A percentile compares a stretch with the other conserved stretches of the same genome.
These are phyloP conservation scores for Calonectria hongkongensis DNA, from an alignment of 2,329 filamentous ascomycete genomes.

Conservation along the genomic window DNA sequence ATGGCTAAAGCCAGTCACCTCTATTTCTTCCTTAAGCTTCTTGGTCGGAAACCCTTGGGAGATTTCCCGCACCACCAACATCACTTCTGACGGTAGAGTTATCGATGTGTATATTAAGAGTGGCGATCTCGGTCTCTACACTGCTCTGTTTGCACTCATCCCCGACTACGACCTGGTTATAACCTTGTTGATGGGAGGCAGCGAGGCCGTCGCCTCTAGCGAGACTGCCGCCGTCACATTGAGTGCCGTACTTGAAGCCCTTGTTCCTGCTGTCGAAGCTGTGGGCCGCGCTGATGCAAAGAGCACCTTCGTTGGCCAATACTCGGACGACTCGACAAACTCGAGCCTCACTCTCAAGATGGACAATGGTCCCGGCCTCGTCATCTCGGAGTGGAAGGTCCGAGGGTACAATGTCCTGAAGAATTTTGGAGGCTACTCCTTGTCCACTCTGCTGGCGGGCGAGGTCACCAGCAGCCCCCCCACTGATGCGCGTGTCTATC, in stretches of 20 bases:
- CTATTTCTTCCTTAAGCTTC: slow-evolving; percentile 61
- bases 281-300: slow-evolving; percentile 62
- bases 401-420: slow-evolving; percentile 63
- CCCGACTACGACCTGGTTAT: slow-evolving; percentile 68
- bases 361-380: slow-evolving; percentile 63
- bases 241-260: slow-evolving; percentile 56
- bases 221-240: slow-evolving; percentile 50
- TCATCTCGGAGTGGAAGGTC: slow-evolving; percentile 62
- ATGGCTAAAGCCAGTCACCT: slow-evolving; percentile 67
- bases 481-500: slow-evolving; percentile 56
- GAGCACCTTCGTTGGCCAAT: slow-evolving; percentile 60
- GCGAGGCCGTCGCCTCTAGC: slow-evolving; percentile 49
- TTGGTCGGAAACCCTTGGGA: slow-evolving; percentile 69
- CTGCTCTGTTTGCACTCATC: slow-evolving; percentile 62
- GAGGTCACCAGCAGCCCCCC: slow-evolving; percentile 35
- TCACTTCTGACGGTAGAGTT: slow-evolving; percentile 62
- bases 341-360: slow-evolving; percentile 62
- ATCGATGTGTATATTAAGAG: slow-evolving; percentile 69
- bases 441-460: slow-evolving; percentile 41
- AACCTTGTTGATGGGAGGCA: slow-evolving; percentile 61
- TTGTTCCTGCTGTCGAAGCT: slow-evolving; percentile 65
- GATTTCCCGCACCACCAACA: slow-evolving; percentile 62
- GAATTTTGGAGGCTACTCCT: slow-evolving; percentile 57
- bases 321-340: slow-evolving; percentile 60
- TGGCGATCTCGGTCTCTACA: slow-evolving; percentile 66